phyloP scores from a whole-genome alignment of 305 asterid species.

The Solanum hybrid region DNA sequence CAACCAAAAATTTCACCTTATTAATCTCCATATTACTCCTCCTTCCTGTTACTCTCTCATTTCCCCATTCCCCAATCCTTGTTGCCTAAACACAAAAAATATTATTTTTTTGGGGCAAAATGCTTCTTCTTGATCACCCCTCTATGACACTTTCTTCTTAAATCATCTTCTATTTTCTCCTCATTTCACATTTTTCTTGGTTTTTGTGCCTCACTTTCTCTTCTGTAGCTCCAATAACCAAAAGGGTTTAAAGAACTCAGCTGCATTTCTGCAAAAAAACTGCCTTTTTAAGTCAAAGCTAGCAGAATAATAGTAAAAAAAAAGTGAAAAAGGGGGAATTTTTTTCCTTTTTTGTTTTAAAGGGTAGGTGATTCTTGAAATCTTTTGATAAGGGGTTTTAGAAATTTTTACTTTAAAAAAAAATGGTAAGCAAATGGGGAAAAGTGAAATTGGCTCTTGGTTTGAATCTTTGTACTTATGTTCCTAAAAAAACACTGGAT shows the following conservation, averaged over 20 bases:
- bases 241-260: not conserved
- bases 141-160: not conserved
- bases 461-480: constrained; percentile 49
- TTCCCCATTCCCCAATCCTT: not conserved
- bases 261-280: not conserved
- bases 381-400: not conserved
- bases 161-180: not conserved
- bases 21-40: not conserved
- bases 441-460: constrained; percentile 62
- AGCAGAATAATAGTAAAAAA: not conserved
- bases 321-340: not conserved
- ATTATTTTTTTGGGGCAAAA: not conserved
- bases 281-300: not conserved
- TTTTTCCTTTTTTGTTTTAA: not conserved
- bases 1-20: constrained; percentile 14
- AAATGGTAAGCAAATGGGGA: constrained; percentile 71
- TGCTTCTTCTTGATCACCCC: not conserved
- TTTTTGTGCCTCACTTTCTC: not conserved
- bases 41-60: not conserved
- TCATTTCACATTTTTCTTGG: not conserved
- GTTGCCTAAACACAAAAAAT: not conserved
- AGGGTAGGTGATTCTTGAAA: not conserved
- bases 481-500: constrained; percentile 33
- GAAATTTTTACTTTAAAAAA: not conserved
- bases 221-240: not conserved